Evolutionary conservation across 2,329 filamentous ascomycete species (phyloP), one percentile per base, ranked within the genome.

Genomic region (Lomentospora prolificans): DNA sequence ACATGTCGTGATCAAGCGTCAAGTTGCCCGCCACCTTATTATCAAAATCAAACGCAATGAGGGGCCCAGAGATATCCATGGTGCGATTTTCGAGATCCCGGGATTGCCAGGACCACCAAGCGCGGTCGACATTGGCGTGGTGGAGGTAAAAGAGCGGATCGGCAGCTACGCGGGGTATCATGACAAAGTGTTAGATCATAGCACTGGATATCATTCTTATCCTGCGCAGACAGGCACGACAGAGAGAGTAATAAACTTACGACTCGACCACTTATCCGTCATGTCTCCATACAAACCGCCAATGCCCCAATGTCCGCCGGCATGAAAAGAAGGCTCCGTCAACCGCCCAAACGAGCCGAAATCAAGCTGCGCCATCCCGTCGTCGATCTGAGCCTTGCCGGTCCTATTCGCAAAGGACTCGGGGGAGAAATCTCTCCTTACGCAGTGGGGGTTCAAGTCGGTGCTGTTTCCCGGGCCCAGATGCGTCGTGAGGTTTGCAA

Each of bases 381-480:
- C 50, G 14, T 17, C 50, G 8, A 51, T 28, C 9, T 17, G 17
- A 7, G 25, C 50, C 2, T 25, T n/a, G 4, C 25, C 50, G 3
- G 50, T 28, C 7, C 62, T 63, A 24, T 69, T 55, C 51, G 67
- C 46, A 19, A 50, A 54, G 3, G 55, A 41, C 33, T 24, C 36
- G 28, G 31, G 56, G 25, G 62, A 63, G 0, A 70, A 54, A n/a
- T 70, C 72, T 1, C 71, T 67, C 56, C 68, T 69, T 36, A 75
- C 59, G 60, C 72, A 72, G 50, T 73, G 71, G 1, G 73, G 73
- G 61, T 75, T 75, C 57, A 70, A 71, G 8, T 61, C 62, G 0
- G 71, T 64, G 8, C 61, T 62, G 0, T 61, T 62, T 6, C 66
- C 65, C 12, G 72, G 72, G 0, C 72, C 72, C 1, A 75, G 62